These are phyloP conservation scores for Globisporangium recalcitrans DNA, from an alignment of 352 stramenopile species.

Conservation along the genomic window DNA sequence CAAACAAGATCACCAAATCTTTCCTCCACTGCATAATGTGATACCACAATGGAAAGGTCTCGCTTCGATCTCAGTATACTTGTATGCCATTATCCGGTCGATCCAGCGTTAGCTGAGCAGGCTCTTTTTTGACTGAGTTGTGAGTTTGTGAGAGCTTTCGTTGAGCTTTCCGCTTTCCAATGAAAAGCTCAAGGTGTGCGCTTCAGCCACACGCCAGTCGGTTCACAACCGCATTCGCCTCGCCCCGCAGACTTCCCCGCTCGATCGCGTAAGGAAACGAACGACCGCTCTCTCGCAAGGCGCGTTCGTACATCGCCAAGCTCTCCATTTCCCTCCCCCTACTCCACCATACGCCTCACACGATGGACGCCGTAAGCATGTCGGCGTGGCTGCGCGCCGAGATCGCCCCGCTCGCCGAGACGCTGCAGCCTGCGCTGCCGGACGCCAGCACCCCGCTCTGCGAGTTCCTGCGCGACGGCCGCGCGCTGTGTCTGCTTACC, in stretches of 20 bases:
- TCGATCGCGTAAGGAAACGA: background rate
- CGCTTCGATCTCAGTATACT: too few species aligned
- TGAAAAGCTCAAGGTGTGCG: background rate
- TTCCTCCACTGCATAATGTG: background rate
- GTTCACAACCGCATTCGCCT: conserved; percentile 10
- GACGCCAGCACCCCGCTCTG: conserved; percentile 40
- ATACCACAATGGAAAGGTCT: too few species aligned
- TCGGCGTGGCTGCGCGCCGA: conserved; percentile 62
- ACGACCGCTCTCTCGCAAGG: background rate
- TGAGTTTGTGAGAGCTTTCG: background rate
- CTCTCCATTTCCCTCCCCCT: background rate
- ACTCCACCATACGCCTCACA: background rate
- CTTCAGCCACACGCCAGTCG: background rate
- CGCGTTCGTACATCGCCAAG: background rate
- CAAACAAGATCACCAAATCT: too few species aligned
- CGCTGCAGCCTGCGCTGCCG: conserved; percentile 24
- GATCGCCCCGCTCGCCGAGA: conserved; percentile 30
- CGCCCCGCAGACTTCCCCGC: background rate
- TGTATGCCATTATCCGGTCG: too few species aligned
- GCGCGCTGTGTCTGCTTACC: conserved; percentile 65
- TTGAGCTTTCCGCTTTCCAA: background rate
- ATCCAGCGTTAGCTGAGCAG: background rate
- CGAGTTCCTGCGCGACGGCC: conserved; percentile 69
- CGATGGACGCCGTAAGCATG: conserved; percentile 8
- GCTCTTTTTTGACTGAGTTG: background rate